Base-by-base conservation (phyloP, 1,284 basidiomycete species). In the Anthracocystis walkeri region DNA sequence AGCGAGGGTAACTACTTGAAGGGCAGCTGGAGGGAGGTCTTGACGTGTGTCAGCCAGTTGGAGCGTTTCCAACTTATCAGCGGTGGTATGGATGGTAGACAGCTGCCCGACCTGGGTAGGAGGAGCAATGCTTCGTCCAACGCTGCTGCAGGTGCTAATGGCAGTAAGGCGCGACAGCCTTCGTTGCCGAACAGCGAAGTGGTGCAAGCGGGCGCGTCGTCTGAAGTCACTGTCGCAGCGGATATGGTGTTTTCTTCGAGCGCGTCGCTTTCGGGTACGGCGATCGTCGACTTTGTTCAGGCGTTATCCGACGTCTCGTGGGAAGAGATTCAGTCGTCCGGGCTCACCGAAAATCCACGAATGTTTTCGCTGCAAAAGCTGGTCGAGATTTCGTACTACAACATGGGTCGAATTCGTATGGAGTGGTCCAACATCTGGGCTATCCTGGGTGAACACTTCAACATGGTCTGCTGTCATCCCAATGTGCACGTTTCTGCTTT, bases 321-420 rank as follows among this genome's bases (percentile, higher is more conserved):
- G 97, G 95, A 99, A 84, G 97, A 99, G 87, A 99, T 99, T 57
- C 95, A 97, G 85, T 95, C 94, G 1, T 97, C 95, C 0, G 95
- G 95, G 23, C 87, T 95, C 44, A 95, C 94, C 7, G 86, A 86
- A 29, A 92, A 94, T 75, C 97, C 97, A 2, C 90, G 97, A 50
- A 88, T 98, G 65, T 99, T 99, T 88, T 97, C 95, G 86, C 87
- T 99, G 73, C 97, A 99, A 86, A 99, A 99, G 87, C 88, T 99
- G 49, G 97, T 99, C 51, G 97, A 99, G 85, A 99, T 99, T 75
- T 97, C 95, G 23, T 99, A 99, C 87, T 99, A 99, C 88, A 99
- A 99, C 87, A 99, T 99, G 97, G 92, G 89, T 69, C 92, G 97
- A 65, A 99, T 99, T 84, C 93, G 97, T 86, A 88, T 99, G 65